Percentiles rank a stretch among this genome's conserved stretches.
Conservation (phyloP, 2,329 filamentous ascomycete species). For the Claviceps sp. region DNA sequence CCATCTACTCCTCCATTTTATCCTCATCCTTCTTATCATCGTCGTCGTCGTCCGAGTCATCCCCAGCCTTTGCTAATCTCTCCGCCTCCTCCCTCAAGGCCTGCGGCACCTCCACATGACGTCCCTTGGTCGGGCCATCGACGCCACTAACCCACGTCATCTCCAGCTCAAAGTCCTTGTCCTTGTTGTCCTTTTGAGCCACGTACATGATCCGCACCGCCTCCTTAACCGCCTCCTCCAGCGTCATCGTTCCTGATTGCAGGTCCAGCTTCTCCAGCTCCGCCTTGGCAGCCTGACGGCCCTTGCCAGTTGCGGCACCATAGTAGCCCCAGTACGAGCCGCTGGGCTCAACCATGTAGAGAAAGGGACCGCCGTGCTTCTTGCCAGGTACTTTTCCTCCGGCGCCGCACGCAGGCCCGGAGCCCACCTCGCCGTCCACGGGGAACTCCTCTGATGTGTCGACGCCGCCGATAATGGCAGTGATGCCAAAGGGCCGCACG, state of each 20-base stretch:
- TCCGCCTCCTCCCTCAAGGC: conserved; percentile 85
- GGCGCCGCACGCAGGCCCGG: conserved; percentile 62
- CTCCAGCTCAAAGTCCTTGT: conserved; percentile 98
- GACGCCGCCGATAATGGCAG: conserved; percentile 85
- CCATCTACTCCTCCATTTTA: conserved; percentile 75
- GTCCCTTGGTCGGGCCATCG: conserved; percentile 80
- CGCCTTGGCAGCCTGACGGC: conserved; percentile 89
- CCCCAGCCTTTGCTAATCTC: conserved; percentile 76
- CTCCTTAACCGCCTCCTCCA: conserved; percentile 87
- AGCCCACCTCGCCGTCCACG: conserved; percentile 83
- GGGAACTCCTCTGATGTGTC: conserved; percentile 76
- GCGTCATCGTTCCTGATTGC: conserved; percentile 57
- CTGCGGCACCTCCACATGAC: conserved; percentile 86
- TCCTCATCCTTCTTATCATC: conserved; percentile 52
- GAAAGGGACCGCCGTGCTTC: conserved; percentile 73
- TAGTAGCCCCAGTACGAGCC: conserved; percentile 99
- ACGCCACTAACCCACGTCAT: conserved; percentile 93
- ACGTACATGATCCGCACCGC: conserved; percentile 95
- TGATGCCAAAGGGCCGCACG: conserved; percentile 92
- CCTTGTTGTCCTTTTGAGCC: conserved; percentile 97
- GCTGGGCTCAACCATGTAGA: conserved; percentile 99
- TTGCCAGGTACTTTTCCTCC: conserved; percentile 67
- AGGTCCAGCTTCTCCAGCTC: conserved; percentile 97
- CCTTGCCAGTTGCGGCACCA: conserved; percentile 93
- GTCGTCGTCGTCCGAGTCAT: conserved; percentile 80